A percentile compares a stretch with the other conserved stretches of the same genome.
Evolutionary conservation across 2,329 filamentous ascomycete species (phyloP).

Genomic region (Chaetoscypha palmicola): DNA sequence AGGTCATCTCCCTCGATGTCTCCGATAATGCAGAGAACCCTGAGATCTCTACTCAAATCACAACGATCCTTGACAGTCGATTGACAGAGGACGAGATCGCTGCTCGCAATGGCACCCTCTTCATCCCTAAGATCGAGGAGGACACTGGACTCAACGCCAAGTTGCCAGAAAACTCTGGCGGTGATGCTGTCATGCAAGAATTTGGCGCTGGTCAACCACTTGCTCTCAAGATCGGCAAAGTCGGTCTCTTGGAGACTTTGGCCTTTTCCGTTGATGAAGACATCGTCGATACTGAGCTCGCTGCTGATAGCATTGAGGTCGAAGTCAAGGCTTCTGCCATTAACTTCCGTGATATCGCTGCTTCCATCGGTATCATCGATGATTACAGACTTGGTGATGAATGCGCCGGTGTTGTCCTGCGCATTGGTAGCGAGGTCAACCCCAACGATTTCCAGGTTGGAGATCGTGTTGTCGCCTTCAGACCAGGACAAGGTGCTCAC

Average conservation of each 20-base stretch:
- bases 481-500: constrained; percentile 3
- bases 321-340: constrained; percentile 3
- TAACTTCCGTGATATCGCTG: constrained; percentile 4
- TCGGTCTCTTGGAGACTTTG: constrained; percentile 4
- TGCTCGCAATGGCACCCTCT: background rate
- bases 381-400: constrained; percentile 4
- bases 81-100: constrained; percentile 2
- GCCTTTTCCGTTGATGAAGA: constrained; percentile 4
- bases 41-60: background rate
- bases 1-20: constrained; percentile 2
- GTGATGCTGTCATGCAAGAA: constrained; percentile 1
- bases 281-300: constrained; percentile 1
- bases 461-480: constrained; percentile 2
- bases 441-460: background rate
- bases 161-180: constrained; percentile 1
- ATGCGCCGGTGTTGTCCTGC: background rate
- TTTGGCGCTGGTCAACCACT: constrained; percentile 1
- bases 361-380: constrained; percentile 5
- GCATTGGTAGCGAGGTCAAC: background rate
- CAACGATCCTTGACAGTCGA: background rate
- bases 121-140: constrained; percentile 1
- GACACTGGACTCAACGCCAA: background rate
- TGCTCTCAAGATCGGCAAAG: constrained; percentile 3
- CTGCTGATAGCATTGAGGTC: background rate
- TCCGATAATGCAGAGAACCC: background rate